Evolutionary conservation across 345 rosid species (phyloP).

Genomic region (Turnera subulata): DNA sequence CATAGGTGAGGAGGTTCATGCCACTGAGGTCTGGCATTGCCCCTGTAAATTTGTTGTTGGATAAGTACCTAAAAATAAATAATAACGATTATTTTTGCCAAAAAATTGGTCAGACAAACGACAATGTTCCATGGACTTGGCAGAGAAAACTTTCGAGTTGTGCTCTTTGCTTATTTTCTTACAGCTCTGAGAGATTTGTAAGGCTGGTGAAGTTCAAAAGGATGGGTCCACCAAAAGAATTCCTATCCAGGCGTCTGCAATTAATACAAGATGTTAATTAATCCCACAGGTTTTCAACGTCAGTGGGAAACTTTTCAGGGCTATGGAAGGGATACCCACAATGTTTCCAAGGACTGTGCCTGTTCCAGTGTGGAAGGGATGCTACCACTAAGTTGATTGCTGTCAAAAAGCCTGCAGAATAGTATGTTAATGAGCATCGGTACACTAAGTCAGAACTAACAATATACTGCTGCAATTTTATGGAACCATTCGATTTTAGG

Average conservation of each 20-base stretch:
- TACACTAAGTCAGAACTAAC: too few relatives aligned
- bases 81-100: background rate
- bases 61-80: slow-evolving; percentile 1
- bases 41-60: slow-evolving; percentile 2
- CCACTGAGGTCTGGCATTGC: slow-evolving; percentile 3
- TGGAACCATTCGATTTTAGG: too few relatives aligned
- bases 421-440: background rate
- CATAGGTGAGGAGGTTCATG: slow-evolving; percentile 1
- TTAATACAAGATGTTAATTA: background rate
- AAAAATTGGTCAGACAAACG: background rate
- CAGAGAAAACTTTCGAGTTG: background rate
- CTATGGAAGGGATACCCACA: background rate
- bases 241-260: background rate
- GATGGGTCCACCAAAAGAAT: background rate
- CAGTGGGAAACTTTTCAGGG: background rate
- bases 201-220: background rate
- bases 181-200: background rate
- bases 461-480: too few relatives aligned
- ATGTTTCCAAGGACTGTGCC: background rate
- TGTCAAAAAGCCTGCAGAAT: slow-evolving; percentile 5
- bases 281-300: background rate
- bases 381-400: slow-evolving; percentile 4
- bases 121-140: background rate
- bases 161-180: background rate
- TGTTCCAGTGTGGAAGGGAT: background rate